Evolutionary conservation across 1,139 yeast species (phyloP).

Genomic region (Torulaspora pretoriensis): DNA sequence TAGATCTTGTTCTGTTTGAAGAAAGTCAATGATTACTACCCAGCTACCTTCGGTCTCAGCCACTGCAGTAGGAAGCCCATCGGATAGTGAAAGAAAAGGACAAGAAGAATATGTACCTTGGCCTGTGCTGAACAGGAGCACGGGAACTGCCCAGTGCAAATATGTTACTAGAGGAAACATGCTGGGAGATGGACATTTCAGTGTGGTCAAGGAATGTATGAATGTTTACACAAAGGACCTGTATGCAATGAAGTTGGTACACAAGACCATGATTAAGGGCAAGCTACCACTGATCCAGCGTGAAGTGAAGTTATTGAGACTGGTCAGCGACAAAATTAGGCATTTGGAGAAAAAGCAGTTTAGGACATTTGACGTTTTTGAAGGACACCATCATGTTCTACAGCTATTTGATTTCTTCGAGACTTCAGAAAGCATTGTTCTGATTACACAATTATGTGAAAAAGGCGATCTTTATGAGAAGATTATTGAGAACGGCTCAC

Average conservation of each 20-base stretch:
- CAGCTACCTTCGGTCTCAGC: slow-evolving; percentile 1
- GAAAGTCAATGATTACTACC: slow-evolving; percentile 2
- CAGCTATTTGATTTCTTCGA: slow-evolving; percentile 69
- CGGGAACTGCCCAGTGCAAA: slow-evolving; percentile 25
- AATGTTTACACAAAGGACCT: slow-evolving; percentile 29
- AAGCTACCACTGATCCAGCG: slow-evolving; percentile 34
- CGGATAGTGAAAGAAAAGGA: background rate
- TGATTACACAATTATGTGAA: slow-evolving; percentile 62
- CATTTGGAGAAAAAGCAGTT: slow-evolving; percentile 19
- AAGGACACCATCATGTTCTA: slow-evolving; percentile 55
- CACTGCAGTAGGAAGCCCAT: background rate
- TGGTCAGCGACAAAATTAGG: slow-evolving; percentile 27
- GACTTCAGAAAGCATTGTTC: slow-evolving; percentile 53
- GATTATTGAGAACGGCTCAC: slow-evolving; percentile 45
- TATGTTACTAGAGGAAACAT: slow-evolving; percentile 27
- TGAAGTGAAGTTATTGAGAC: slow-evolving; percentile 30
- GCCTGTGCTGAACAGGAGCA: slow-evolving; percentile 8
- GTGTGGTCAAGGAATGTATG: slow-evolving; percentile 36
- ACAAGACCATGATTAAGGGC: slow-evolving; percentile 28
- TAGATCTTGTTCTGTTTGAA: background rate
- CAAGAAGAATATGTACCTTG: slow-evolving; percentile 11
- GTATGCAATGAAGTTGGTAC: slow-evolving; percentile 36
- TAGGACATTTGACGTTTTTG: slow-evolving; percentile 24
- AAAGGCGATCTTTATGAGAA: slow-evolving; percentile 68
- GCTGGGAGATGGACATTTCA: slow-evolving; percentile 37